Conservation (phyloP, 257 asterid genomes). For the Verbena officinalis region DNA sequence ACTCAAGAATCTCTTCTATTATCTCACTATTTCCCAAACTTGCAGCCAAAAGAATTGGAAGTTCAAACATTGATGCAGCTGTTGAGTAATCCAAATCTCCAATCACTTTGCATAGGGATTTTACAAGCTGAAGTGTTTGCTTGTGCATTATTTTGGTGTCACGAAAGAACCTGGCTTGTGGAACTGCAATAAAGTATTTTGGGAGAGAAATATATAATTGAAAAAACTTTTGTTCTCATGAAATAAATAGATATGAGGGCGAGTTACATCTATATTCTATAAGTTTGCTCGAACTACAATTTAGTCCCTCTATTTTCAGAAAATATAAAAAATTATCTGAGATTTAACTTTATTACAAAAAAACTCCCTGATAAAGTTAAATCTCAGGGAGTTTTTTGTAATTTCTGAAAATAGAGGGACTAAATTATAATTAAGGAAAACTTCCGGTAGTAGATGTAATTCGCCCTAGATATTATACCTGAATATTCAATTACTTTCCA, state of each 20-base stretch:
- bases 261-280: too few relatives aligned
- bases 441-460: too few relatives aligned
- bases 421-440: too few relatives aligned
- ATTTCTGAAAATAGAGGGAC: too few relatives aligned
- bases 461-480: slow-evolving; percentile 31
- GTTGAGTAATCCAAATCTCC: slow-evolving; percentile 31
- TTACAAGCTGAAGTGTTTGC: slow-evolving; percentile 39
- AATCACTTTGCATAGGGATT: slow-evolving; percentile 38
- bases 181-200: slow-evolving; percentile 26
- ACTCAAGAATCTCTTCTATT: slow-evolving; percentile 47
- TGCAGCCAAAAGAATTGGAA: slow-evolving; percentile 40
- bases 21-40: slow-evolving; percentile 42
- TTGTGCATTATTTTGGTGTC: slow-evolving; percentile 36
- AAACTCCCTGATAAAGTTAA: too few relatives aligned
- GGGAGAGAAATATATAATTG: not conserved
- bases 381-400: too few relatives aligned
- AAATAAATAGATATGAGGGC: not conserved
- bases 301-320: too few relatives aligned
- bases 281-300: too few relatives aligned
- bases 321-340: too few relatives aligned
- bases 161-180: slow-evolving; percentile 25
- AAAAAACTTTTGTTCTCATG: slow-evolving; percentile 9
- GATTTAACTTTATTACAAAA: too few relatives aligned
- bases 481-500: slow-evolving; percentile 29
- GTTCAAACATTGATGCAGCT: slow-evolving; percentile 38